phyloP scores from a whole-genome alignment of 2,329 filamentous ascomycete genomes.

The Paracorniculantispora psalliotae region DNA sequence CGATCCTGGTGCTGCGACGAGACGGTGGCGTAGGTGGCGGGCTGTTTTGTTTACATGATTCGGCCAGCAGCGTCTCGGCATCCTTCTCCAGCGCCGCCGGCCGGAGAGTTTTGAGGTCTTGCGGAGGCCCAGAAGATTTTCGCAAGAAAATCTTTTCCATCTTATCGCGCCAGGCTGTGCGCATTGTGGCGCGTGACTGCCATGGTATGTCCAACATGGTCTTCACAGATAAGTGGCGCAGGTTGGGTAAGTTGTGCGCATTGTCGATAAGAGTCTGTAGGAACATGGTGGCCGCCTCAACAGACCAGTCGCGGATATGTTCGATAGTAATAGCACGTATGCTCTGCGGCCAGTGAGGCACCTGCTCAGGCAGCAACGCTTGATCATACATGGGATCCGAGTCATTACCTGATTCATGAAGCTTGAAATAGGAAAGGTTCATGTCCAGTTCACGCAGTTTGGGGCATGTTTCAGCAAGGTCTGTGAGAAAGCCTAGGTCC shows the following conservation, averaged over 20 bases:
- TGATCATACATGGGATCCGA: slow-evolving; percentile 69
- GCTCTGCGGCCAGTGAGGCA: slow-evolving; percentile 72
- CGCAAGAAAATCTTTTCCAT: slow-evolving; percentile 64
- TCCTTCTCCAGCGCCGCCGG: slow-evolving; percentile 13
- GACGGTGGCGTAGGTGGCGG: slow-evolving; percentile 22
- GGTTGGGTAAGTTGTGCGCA: slow-evolving; percentile 58
- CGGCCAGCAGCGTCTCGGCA: neutral
- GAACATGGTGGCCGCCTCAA: slow-evolving; percentile 67
- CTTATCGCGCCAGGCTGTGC: slow-evolving; percentile 70
- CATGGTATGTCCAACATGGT: slow-evolving; percentile 76
- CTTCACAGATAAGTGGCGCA: slow-evolving; percentile 68
- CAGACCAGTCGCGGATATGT: slow-evolving; percentile 70
- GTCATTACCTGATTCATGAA: slow-evolving; percentile 62
- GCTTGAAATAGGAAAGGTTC: slow-evolving; percentile 74
- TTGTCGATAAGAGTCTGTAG: slow-evolving; percentile 73
- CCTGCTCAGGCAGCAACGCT: slow-evolving; percentile 57
- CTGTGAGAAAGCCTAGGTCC: slow-evolving; percentile 66
- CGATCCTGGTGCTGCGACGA: slow-evolving; percentile 35
- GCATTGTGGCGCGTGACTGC: slow-evolving; percentile 75
- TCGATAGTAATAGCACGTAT: slow-evolving; percentile 69
- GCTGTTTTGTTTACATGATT: slow-evolving; percentile 13
- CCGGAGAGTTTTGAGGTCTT: slow-evolving; percentile 20
- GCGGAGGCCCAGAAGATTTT: slow-evolving; percentile 35
- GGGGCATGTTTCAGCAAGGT: slow-evolving; percentile 64
- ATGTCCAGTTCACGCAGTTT: slow-evolving; percentile 65